Evolutionary conservation across 768 basidiomycete genomes (phyloP).

Genomic region (Auriscalpium microsporum): DNA sequence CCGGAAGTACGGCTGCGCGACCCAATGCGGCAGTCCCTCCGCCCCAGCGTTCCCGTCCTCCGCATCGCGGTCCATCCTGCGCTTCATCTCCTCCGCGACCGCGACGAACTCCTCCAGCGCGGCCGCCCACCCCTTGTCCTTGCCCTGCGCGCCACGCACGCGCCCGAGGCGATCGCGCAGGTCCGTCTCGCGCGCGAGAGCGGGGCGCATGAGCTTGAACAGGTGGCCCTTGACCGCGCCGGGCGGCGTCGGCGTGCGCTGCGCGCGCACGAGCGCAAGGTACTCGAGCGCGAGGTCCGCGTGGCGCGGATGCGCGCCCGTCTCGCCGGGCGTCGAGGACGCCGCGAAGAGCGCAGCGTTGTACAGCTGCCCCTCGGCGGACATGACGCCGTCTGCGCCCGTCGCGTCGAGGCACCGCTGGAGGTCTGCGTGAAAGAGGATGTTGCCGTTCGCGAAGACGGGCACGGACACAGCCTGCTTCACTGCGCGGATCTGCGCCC

Average conservation of each 20-base stretch:
- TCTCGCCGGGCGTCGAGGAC: constrained; percentile 11
- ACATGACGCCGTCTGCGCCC: constrained; percentile 89
- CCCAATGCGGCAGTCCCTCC: constrained; percentile 62
- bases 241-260: constrained; percentile 60
- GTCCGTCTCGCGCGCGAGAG: constrained; percentile 55
- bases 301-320: constrained; percentile 45
- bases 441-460: constrained; percentile 96
- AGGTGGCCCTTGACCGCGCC: constrained; percentile 88
- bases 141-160: constrained; percentile 19
- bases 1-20: constrained; percentile 65
- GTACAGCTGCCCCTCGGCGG: constrained; percentile 89
- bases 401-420: constrained; percentile 71
- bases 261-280: constrained; percentile 62
- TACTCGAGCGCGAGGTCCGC: constrained; percentile 78
- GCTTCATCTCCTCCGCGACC: constrained; percentile 52
- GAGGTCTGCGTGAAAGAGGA: constrained; percentile 82
- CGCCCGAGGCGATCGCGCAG: constrained; percentile 65
- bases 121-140: too few relatives aligned
- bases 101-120: constrained; percentile 31
- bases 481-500: constrained; percentile 84
- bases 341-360: constrained; percentile 75
- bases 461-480: constrained; percentile 86
- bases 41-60: too few relatives aligned
- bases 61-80: constrained; percentile 49
- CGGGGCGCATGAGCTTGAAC: constrained; percentile 86